phyloP scores from a whole-genome alignment of 257 asterid species.

The Nicotiana obtusifolia region DNA sequence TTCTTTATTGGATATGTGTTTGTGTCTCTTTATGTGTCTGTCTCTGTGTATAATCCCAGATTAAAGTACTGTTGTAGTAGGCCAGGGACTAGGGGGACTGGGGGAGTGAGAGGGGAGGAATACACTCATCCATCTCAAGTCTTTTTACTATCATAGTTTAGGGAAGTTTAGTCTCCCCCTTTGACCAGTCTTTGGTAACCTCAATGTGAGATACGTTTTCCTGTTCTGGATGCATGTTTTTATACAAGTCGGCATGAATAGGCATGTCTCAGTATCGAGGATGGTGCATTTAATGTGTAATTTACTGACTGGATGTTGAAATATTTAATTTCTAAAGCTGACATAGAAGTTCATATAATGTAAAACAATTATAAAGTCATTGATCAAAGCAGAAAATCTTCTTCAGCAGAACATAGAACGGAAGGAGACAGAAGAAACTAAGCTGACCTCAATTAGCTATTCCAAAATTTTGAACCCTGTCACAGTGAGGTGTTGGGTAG shows the following conservation, averaged over 20 bases:
- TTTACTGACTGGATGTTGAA: background rate
- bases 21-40: too few species aligned
- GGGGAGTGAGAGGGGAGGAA: too few species aligned
- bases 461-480: constrained; percentile 61
- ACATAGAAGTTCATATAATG: background rate
- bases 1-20: too few species aligned
- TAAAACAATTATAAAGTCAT: background rate
- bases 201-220: background rate
- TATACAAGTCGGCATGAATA: background rate
- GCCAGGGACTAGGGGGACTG: too few species aligned
- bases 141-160: too few species aligned
- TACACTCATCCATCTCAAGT: too few species aligned
- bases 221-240: background rate
- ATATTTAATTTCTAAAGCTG: background rate
- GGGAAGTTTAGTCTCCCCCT: too few species aligned
- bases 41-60: too few species aligned
- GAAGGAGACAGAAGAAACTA: constrained; percentile 15
- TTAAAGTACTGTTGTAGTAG: too few species aligned
- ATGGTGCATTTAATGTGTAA: background rate
- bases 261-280: background rate
- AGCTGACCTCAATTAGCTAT: constrained; percentile 46
- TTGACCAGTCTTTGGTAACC: background rate
- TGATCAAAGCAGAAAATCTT: background rate
- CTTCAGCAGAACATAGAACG: constrained; percentile 10
- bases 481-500: constrained; percentile 92